phyloP scores from a whole-genome alignment of 192 early-diverging fungal species.

The Thamnidium elegans region DNA sequence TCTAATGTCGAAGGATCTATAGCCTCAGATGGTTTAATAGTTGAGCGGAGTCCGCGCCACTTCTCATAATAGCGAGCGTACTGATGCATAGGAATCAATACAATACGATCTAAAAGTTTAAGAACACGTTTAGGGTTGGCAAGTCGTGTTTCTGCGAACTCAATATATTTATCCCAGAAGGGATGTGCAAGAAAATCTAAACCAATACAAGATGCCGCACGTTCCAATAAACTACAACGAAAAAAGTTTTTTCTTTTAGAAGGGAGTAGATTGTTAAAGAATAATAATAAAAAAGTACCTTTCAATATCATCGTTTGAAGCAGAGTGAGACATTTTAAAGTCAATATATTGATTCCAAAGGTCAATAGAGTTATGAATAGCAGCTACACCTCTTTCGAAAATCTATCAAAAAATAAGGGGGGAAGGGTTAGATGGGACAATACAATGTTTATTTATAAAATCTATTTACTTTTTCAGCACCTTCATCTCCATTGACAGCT shows the following conservation, averaged over 20 bases:
- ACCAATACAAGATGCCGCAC: conserved; percentile 60
- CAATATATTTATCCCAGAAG: conserved; percentile 60
- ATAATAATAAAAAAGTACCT: conserved; percentile 59
- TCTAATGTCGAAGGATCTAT: conserved; percentile 8
- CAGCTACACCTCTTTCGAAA: conserved; percentile 65
- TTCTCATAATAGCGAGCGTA: conserved; percentile 71
- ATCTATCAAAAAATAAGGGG: conserved; percentile 44
- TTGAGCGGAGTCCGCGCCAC: conserved; percentile 31
- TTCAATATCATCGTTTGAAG: conserved; percentile 53
- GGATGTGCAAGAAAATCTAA: conserved; percentile 67
- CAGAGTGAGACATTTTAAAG: conserved; percentile 58
- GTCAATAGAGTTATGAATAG: conserved; percentile 68
- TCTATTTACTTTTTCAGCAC: conserved; percentile 56
- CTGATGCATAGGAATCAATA: conserved; percentile 71
- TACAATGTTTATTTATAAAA: neutral
- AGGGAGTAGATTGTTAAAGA: neutral
- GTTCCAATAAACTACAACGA: conserved; percentile 58
- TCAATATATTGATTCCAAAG: conserved; percentile 71
- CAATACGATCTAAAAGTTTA: conserved; percentile 60
- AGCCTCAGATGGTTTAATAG: neutral
- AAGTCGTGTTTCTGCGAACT: conserved; percentile 49
- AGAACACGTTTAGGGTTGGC: conserved; percentile 39
- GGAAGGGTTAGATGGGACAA: neutral
- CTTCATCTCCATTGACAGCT: conserved; percentile 49
- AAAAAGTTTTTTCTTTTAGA: neutral